A percentile compares a stretch with the other conserved stretches of the same genome.
Evolutionary conservation across 257 asterid species (phyloP).

Genomic region (Solanum ossicruentum): DNA sequence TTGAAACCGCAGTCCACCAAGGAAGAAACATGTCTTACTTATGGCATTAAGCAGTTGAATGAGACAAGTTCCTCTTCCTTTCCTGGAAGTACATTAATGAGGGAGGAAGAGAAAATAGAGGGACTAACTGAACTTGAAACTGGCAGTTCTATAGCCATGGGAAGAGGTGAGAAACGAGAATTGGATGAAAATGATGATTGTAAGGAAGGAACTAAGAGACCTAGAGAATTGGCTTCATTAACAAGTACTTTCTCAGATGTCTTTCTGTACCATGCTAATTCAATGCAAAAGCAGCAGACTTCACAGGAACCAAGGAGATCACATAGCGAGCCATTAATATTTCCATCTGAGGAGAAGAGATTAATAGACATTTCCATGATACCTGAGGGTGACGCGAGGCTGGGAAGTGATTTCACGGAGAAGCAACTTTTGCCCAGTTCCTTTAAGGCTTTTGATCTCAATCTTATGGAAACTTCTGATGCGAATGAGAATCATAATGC

Average conservation of each 20-base stretch:
- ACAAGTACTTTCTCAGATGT: constrained; percentile 39
- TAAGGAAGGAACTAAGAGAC: constrained; percentile 35
- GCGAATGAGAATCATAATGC: constrained; percentile 34
- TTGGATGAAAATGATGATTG: constrained; percentile 22
- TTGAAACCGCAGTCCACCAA: constrained; percentile 11
- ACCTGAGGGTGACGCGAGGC: constrained; percentile 25
- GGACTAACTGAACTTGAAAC: constrained; percentile 30
- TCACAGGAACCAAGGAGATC: constrained; percentile 33
- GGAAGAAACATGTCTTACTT: constrained; percentile 14
- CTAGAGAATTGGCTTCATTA: constrained; percentile 1
- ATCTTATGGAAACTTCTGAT: constrained; percentile 64
- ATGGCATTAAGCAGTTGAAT: constrained; percentile 12
- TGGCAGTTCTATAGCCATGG: constrained; percentile 21
- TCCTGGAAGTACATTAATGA: constrained; percentile 16
- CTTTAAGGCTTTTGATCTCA: constrained; percentile 80
- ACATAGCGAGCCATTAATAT: constrained; percentile 11
- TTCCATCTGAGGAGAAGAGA: constrained; percentile 34
- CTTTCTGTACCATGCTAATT: constrained; percentile 21
- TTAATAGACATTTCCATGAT: constrained; percentile 34
- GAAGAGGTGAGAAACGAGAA: constrained; percentile 49
- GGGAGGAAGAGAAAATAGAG: constrained; percentile 22
- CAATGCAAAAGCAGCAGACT: constrained; percentile 26
- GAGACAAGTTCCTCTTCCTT: constrained; percentile 13
- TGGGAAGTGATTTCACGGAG: constrained; percentile 33
- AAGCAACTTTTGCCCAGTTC: constrained; percentile 58